phyloP scores from a whole-genome alignment of 176 grass and related monocot genomes.

The Juncus effusus region DNA sequence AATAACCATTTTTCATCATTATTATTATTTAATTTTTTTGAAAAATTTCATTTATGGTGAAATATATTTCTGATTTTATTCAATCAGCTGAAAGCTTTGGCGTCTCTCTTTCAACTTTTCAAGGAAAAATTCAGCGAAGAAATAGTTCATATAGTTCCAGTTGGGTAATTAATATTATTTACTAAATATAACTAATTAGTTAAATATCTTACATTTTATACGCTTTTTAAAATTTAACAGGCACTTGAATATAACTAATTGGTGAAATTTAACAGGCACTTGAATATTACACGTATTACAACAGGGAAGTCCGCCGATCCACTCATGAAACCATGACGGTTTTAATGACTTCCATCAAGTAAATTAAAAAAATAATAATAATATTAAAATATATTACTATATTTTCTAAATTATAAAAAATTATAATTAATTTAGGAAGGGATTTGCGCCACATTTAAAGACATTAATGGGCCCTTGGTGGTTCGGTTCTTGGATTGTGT shows the following conservation, averaged over 20 bases:
- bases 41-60: not conserved
- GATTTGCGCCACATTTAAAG: slow-evolving; percentile 84
- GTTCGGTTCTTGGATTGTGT: slow-evolving; percentile 82
- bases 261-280: slow-evolving; percentile 58
- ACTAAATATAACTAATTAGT: not conserved
- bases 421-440: slow-evolving; percentile 55
- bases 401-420: slow-evolving; percentile 16
- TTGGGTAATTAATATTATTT: slow-evolving; percentile 52
- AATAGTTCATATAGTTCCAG: slow-evolving; percentile 63
- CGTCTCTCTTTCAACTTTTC: slow-evolving; percentile 52
- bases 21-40: too few relatives aligned
- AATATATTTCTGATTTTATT: not conserved
- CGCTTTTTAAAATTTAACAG: slow-evolving; percentile 32
- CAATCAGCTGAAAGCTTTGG: slow-evolving; percentile 82
- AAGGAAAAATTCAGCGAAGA: slow-evolving; percentile 58
- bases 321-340: slow-evolving; percentile 78
- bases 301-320: slow-evolving; percentile 85
- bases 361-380: not conserved
- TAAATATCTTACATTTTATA: not conserved
- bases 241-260: slow-evolving; percentile 86
- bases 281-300: slow-evolving; percentile 88
- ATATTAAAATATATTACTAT: slow-evolving; percentile 7
- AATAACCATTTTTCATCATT: slow-evolving; percentile 9
- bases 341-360: slow-evolving; percentile 69
- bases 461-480: slow-evolving; percentile 96